Percentiles rank a stretch among this genome's conserved stretches.
These are phyloP conservation scores for Benincasa hispida DNA, from an alignment of 306 rosid genomes.

Conservation along the genomic window DNA sequence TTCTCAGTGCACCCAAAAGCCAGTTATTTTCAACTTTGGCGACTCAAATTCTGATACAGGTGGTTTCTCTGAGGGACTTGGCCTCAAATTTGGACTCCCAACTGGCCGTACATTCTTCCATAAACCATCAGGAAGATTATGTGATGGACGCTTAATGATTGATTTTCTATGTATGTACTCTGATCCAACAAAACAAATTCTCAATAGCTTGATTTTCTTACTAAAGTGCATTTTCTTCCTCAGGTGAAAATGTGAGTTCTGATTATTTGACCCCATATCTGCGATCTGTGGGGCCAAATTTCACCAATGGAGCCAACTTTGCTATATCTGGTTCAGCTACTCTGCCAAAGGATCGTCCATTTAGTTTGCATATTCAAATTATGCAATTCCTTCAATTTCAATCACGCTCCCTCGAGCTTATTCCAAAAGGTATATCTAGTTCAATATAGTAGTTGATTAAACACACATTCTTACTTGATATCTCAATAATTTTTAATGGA, in stretches of 20 bases:
- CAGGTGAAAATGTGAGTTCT: constrained; percentile 10
- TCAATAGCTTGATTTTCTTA: not conserved
- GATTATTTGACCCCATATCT: constrained; percentile 12
- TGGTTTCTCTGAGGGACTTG: constrained; percentile 12
- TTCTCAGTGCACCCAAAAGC: constrained; percentile 5
- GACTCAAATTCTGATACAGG: constrained; percentile 35
- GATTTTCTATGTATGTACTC: constrained; percentile 21
- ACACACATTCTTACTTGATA: not conserved
- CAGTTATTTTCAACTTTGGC: constrained; percentile 23
- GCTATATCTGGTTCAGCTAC: constrained; percentile 16
- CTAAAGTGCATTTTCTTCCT: not conserved
- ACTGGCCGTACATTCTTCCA: constrained; percentile 13
- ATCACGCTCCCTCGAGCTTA: constrained; percentile 10
- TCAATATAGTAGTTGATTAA: not conserved
- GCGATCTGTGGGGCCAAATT: constrained; percentile 15
- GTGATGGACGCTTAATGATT: constrained; percentile 20
- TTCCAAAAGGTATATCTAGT: constrained; percentile 2
- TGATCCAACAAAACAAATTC: not conserved
- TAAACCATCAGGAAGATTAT: constrained; percentile 12
- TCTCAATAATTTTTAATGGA: not conserved
- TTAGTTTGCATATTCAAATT: constrained; percentile 15
- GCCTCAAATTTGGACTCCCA: constrained; percentile 17
- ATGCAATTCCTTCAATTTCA: constrained; percentile 18
- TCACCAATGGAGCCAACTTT: constrained; percentile 18
- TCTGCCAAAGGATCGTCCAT: constrained; percentile 12